phyloP scores from a whole-genome alignment of 108 stramenopile species.

The Nannochloropsis salina region DNA sequence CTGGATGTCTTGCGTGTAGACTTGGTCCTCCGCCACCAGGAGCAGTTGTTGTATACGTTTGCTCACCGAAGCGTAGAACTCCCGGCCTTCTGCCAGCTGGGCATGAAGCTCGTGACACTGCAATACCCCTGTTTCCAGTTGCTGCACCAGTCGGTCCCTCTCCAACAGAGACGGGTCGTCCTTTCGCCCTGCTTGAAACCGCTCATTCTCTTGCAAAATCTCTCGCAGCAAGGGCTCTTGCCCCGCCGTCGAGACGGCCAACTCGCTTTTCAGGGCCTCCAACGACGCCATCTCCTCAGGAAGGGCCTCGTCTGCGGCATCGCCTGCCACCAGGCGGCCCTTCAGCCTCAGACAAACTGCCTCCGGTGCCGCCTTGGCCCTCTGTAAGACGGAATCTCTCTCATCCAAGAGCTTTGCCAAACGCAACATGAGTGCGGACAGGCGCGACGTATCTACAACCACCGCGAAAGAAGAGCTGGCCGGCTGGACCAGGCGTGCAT shows the following conservation, averaged over 20 bases:
- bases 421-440: neutral
- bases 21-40: constrained; percentile 40
- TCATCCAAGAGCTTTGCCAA: neutral
- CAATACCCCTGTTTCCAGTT: constrained; percentile 31
- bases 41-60: constrained; percentile 32
- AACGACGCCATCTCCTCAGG: constrained; percentile 10
- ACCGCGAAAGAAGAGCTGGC: neutral
- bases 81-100: constrained; percentile 35
- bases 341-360: neutral
- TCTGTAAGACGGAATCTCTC: neutral
- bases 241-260: neutral
- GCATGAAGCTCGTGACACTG: constrained; percentile 39
- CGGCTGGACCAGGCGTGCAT: neutral
- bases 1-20: constrained; percentile 33
- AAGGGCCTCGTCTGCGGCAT: neutral
- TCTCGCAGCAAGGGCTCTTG: constrained; percentile 32
- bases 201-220: constrained; percentile 27
- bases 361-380: neutral
- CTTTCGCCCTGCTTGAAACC: constrained; percentile 31
- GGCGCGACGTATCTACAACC: neutral
- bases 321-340: neutral
- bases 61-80: constrained; percentile 37
- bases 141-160: constrained; percentile 34
- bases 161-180: constrained; percentile 26
- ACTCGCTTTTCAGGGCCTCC: constrained; percentile 20